Percentiles rank a stretch among this genome's conserved stretches.
Evolutionary conservation across 2,329 filamentous ascomycete genomes (phyloP).

Genomic region (Moelleriella libera): DNA sequence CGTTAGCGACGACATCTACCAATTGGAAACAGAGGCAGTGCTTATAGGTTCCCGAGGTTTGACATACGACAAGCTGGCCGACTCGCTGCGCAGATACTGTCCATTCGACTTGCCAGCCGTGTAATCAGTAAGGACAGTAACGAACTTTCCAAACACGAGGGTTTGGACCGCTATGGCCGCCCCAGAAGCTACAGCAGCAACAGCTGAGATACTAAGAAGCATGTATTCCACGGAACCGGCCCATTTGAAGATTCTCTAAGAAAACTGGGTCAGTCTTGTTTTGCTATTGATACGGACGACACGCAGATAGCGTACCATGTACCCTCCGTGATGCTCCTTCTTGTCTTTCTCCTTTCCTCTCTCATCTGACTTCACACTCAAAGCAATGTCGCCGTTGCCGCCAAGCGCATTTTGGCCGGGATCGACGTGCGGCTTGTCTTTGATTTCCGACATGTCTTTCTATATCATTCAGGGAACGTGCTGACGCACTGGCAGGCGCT

Average conservation of each 20-base stretch:
- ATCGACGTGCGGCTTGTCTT: background rate
- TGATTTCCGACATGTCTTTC: background rate
- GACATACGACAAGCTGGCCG: conserved; percentile 11
- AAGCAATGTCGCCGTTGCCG: background rate
- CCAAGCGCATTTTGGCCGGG: background rate
- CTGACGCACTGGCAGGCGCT: no score
- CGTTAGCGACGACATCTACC: no score
- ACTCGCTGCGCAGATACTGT: conserved; percentile 14
- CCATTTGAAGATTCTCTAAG: conserved; percentile 16
- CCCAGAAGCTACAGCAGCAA: conserved; percentile 21
- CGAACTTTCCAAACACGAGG: conserved; percentile 22
- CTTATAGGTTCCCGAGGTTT: no score
- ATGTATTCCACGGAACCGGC: conserved; percentile 13
- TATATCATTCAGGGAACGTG: background rate
- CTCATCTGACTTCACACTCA: background rate
- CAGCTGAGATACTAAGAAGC: conserved; percentile 13
- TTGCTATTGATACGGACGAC: background rate
- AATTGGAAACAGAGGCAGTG: conserved; percentile 15
- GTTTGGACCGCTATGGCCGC: conserved; percentile 22
- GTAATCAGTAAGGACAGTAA: conserved; percentile 20
- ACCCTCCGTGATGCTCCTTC: conserved; percentile 1
- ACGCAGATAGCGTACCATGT: conserved; percentile 1
- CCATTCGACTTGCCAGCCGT: conserved; percentile 11
- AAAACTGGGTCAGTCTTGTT: background rate
- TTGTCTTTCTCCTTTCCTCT: background rate